Base-by-base conservation (phyloP, 2,329 filamentous ascomycete genomes). In the Chrysosporium queenslandicum region DNA sequence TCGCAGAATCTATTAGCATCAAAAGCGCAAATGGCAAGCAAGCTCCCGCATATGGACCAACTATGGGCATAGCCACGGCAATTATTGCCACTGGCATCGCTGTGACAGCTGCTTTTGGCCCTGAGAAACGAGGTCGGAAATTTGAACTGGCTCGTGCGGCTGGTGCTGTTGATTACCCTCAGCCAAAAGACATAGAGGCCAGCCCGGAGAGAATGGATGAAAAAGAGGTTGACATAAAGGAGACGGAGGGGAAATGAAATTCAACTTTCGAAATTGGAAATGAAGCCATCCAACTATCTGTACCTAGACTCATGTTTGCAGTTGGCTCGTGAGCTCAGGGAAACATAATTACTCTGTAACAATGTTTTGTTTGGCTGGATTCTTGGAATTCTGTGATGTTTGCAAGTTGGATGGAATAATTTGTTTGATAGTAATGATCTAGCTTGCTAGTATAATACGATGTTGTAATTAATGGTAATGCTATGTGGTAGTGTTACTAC, bases 1-100 rank as follows among this genome's bases (percentile, higher is more conserved):
- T 89, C 47, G 76, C 85, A 1, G 84, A 89, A 61, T 77, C 71
- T 41, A 75, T 74, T 30, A 76, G 75, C 36, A 72, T 88, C 42
- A 79, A 67, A 0, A 72, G 75, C 37, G 63, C 64, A 4, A 70
- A 72, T 8, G 84, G 85, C 2, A 65, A 80, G 52, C 65, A 63
- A 2, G 84, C 81, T 1, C 78, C 85, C 47, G 83, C 83, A 0
- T 89, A 89, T 59, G 86, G 85, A 0, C 85, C 82, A 0, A 79
- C 79, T 14, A 90, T 88, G 86, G 85, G 78, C 11, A 72, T 88
- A 52, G 85, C 82, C 2, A 89, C 85, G 2, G 85, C 82, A 1
- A 89, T 90, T 59, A 87, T 89, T 57, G 83, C 81, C 0, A 42
- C 79, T 0, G 85, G 85, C 1, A 88, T 90, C 55, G 73, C 77